Percentiles rank a stretch among this genome's conserved stretches.
Conservation (phyloP, 2,329 filamentous ascomycete genomes). For the Zymoseptoria tritici region DNA sequence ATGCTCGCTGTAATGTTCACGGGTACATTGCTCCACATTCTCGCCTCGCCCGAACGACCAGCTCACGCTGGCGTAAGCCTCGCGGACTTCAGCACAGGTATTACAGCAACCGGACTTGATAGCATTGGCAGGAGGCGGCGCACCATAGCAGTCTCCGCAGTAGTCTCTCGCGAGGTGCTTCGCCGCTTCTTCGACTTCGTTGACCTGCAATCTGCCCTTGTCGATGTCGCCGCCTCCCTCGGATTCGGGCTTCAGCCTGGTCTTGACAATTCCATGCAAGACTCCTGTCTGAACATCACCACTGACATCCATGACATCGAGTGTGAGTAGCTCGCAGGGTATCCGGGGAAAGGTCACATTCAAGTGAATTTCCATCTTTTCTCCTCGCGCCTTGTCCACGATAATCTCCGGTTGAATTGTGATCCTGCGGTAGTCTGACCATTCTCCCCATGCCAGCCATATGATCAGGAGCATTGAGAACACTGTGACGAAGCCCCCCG, state of each 20-base stretch:
- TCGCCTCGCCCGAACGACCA: conserved; percentile 95
- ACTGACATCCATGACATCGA: conserved; percentile 98
- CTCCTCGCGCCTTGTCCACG: conserved; percentile 93
- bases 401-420: conserved; percentile 85
- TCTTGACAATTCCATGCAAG: conserved; percentile 85
- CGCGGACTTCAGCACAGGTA: conserved; percentile 91
- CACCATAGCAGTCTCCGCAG: conserved; percentile 91
- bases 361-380: conserved; percentile 98
- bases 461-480: conserved; percentile 80
- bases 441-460: conserved; percentile 90
- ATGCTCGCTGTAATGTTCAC: conserved; percentile 87
- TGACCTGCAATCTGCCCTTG: conserved; percentile 60
- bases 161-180: conserved; percentile 80
- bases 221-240: conserved; percentile 75
- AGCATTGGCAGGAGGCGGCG: conserved; percentile 61
- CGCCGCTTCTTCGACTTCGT: conserved; percentile 58
- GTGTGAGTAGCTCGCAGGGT: conserved; percentile 88
- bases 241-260: conserved; percentile 63
- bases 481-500: conserved; percentile 90
- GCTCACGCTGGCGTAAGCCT: conserved; percentile 79
- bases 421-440: conserved; percentile 82
- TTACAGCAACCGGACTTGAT: conserved; percentile 87
- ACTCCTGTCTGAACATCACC: conserved; percentile 95
- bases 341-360: conserved; percentile 93
- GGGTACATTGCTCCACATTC: conserved; percentile 87